Conservation (phyloP, 331 rosid genomes). For the Spiraea crenata region DNA sequence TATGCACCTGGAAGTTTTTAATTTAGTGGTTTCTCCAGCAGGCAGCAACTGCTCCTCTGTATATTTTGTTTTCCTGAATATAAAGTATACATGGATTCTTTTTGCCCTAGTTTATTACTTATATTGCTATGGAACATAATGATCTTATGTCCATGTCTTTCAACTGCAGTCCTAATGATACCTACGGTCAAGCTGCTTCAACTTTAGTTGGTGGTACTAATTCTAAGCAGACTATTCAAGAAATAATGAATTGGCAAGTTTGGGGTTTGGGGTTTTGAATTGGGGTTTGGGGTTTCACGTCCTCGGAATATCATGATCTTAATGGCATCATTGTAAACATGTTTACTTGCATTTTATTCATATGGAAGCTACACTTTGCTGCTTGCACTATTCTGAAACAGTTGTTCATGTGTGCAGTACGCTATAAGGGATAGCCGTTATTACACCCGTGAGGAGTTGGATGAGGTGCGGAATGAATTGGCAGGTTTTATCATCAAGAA, state of each 20-base stretch:
- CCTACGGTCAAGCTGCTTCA: constrained; percentile 90
- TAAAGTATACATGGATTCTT: background rate
- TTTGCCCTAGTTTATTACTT: constrained; percentile 1
- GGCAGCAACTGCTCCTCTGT: background rate
- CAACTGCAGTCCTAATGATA: constrained; percentile 53
- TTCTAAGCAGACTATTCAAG: constrained; percentile 86
- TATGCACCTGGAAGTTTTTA: background rate
- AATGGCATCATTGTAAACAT: no score
- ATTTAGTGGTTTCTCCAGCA: background rate
- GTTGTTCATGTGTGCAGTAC: no score
- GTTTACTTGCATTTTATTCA: no score
- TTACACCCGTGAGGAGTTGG: no score
- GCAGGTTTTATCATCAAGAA: no score
- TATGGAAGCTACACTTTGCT: no score
- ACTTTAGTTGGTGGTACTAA: constrained; percentile 73
- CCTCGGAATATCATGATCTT: no score
- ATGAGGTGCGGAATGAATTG: no score
- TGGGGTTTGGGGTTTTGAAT: no score
- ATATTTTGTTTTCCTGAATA: constrained; percentile 1
- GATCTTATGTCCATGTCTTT: constrained; percentile 10
- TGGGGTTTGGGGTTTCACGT: no score
- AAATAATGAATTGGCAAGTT: constrained; percentile 88
- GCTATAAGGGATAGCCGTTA: no score
- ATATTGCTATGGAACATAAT: background rate
- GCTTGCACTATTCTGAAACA: no score